Evolutionary conservation across 129 eudicot genomes (phyloP).

Genomic region (Oenanthe sinensis): DNA sequence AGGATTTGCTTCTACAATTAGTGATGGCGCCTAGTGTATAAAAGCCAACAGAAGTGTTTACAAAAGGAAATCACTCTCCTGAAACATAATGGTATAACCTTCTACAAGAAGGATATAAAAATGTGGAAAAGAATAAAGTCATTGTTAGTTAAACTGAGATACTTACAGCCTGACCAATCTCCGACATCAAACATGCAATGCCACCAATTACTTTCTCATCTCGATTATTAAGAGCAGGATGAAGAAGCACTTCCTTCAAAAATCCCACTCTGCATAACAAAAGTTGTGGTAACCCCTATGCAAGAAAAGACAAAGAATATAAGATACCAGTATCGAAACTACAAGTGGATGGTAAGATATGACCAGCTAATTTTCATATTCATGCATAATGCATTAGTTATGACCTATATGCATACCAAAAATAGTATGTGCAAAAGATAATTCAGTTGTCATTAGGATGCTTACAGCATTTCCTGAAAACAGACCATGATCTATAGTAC

Average conservation of each 20-base stretch:
- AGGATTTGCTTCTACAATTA: conserved; percentile 66
- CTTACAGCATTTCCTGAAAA: neutral
- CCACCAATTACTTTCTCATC: conserved; percentile 79
- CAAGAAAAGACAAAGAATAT: conserved; percentile 6
- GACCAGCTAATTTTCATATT: neutral
- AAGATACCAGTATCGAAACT: neutral
- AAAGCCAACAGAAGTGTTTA: conserved; percentile 11
- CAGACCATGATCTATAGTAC: neutral
- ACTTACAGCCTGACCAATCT: conserved; percentile 99
- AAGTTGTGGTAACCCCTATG: conserved; percentile 85
- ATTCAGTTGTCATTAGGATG: neutral
- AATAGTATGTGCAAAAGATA: neutral
- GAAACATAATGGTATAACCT: conserved; percentile 6
- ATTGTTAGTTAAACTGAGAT: conserved; percentile 1
- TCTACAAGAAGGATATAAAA: conserved; percentile 9
- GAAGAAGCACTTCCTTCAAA: conserved; percentile 71
- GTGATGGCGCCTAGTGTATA: conserved; percentile 62
- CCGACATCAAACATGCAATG: conserved; percentile 94
- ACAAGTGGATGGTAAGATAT: neutral
- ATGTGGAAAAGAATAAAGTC: neutral
- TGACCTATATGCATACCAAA: neutral
- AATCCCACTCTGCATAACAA: conserved; percentile 63
- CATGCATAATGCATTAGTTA: neutral
- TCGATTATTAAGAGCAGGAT: conserved; percentile 66
- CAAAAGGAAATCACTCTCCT: neutral